Evolutionary conservation across 2,329 filamentous ascomycete genomes (phyloP).

Genomic region (Pseudocercospora fijiensis): DNA sequence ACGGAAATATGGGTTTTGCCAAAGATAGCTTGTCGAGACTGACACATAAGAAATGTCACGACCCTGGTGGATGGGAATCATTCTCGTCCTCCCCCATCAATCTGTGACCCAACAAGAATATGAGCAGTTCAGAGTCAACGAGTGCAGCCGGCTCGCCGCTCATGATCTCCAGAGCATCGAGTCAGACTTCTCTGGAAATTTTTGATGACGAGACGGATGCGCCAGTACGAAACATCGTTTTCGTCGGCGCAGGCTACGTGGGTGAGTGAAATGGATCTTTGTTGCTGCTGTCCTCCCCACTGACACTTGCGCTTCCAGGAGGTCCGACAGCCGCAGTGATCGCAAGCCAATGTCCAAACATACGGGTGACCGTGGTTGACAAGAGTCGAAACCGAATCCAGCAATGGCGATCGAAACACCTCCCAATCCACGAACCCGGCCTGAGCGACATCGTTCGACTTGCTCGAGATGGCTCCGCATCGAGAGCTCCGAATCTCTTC

Average conservation of each 20-base stretch:
- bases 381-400: conserved; percentile 63
- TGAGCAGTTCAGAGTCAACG: conserved; percentile 13
- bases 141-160: conserved; percentile 8
- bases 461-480: conserved; percentile 50
- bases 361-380: conserved; percentile 73
- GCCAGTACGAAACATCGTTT: conserved; percentile 12
- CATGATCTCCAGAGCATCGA: conserved; percentile 7
- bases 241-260: conserved; percentile 13
- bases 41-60: neutral
- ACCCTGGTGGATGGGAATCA: neutral
- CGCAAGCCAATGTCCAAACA: conserved; percentile 67
- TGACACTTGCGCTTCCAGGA: conserved; percentile 44
- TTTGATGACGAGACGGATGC: neutral
- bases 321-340: conserved; percentile 73
- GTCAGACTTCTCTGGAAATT: conserved; percentile 9
- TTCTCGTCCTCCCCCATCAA: neutral
- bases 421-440: conserved; percentile 74
- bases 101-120: neutral
- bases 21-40: neutral
- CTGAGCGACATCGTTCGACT: conserved; percentile 65
- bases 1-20: neutral
- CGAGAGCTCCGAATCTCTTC: conserved; percentile 65
- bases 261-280: neutral
- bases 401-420: conserved; percentile 69
- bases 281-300: neutral